Percentiles rank a stretch among this genome's conserved stretches.
These are phyloP conservation scores for Botrytis squamosa DNA, from an alignment of 2,329 filamentous ascomycete genomes.

Conservation along the genomic window DNA sequence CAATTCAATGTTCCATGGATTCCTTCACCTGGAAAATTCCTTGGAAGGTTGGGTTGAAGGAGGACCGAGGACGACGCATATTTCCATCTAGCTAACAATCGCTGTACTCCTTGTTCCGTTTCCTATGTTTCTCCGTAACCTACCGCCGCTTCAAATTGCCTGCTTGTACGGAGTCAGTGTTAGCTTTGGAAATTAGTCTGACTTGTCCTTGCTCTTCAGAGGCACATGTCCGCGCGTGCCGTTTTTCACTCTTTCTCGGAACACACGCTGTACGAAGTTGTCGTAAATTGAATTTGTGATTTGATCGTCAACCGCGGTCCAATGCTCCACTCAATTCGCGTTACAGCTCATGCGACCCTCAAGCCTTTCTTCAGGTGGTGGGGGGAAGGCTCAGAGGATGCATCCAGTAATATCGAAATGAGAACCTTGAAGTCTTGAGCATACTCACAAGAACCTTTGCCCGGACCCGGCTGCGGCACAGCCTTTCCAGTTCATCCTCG, in stretches of 20 bases:
- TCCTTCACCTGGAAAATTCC: constrained; percentile 3
- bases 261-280: constrained; percentile 21
- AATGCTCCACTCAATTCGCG: constrained; percentile 25
- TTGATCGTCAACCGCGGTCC: constrained; percentile 31
- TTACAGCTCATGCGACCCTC: constrained; percentile 30
- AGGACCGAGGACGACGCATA: constrained; percentile 18
- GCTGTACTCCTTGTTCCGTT: constrained; percentile 4
- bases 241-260: constrained; percentile 19
- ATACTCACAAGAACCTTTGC: constrained; percentile 11
- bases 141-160: constrained; percentile 17
- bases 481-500: constrained; percentile 14
- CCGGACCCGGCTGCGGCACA: constrained; percentile 21
- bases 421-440: constrained; percentile 1
- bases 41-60: constrained; percentile 8
- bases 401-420: constrained; percentile 11
- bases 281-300: constrained; percentile 23
- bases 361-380: constrained; percentile 22
- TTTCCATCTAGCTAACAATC: constrained; percentile 17
- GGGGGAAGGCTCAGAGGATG: constrained; percentile 16
- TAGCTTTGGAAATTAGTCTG: constrained; percentile 20
- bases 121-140: constrained; percentile 5
- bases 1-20: constrained; percentile 7
- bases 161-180: background rate
- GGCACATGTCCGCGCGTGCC: constrained; percentile 24
- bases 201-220: constrained; percentile 18